A percentile compares a stretch with the other conserved stretches of the same genome.
Conservation (phyloP, 2,329 filamentous ascomycete species). For the Fusarium sp. region DNA sequence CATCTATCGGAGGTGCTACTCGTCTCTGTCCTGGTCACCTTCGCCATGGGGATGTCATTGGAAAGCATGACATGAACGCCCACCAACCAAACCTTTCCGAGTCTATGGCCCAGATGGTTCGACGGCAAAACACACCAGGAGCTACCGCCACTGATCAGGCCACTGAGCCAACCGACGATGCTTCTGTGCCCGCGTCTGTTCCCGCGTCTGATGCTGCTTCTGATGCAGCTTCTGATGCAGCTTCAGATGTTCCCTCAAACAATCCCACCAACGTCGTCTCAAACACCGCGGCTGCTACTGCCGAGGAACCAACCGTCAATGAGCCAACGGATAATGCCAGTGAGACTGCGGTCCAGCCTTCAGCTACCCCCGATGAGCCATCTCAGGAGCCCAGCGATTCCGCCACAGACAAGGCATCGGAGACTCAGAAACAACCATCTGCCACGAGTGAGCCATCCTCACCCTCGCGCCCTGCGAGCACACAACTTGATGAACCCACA, state of each 20-base stretch:
- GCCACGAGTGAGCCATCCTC: constrained; percentile 44
- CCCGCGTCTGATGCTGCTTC: neutral
- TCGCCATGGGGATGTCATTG: constrained; percentile 38
- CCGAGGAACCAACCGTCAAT: constrained; percentile 33
- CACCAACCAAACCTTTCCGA: constrained; percentile 46
- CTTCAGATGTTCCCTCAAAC: constrained; percentile 19
- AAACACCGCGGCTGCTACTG: constrained; percentile 27
- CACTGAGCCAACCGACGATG: constrained; percentile 11
- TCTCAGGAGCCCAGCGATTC: constrained; percentile 24
- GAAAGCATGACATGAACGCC: constrained; percentile 43
- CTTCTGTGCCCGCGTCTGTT: constrained; percentile 15
- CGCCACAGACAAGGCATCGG: constrained; percentile 23
- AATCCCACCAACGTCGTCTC: constrained; percentile 13
- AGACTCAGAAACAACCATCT: constrained; percentile 27
- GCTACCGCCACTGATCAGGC: constrained; percentile 28
- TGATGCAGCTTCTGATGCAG: constrained; percentile 17
- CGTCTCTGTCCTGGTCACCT: constrained; percentile 48
- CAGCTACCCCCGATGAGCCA: constrained; percentile 24
- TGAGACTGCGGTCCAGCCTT: constrained; percentile 19
- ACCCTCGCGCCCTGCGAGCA: constrained; percentile 38
- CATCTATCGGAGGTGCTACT: constrained; percentile 43
- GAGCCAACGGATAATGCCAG: constrained; percentile 27
- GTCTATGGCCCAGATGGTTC: constrained; percentile 72
- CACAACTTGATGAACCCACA: constrained; percentile 39
- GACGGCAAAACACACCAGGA: constrained; percentile 63